Evolutionary conservation across 2,329 filamentous ascomycete genomes (phyloP).

Genomic region (Colletotrichum siamense): DNA sequence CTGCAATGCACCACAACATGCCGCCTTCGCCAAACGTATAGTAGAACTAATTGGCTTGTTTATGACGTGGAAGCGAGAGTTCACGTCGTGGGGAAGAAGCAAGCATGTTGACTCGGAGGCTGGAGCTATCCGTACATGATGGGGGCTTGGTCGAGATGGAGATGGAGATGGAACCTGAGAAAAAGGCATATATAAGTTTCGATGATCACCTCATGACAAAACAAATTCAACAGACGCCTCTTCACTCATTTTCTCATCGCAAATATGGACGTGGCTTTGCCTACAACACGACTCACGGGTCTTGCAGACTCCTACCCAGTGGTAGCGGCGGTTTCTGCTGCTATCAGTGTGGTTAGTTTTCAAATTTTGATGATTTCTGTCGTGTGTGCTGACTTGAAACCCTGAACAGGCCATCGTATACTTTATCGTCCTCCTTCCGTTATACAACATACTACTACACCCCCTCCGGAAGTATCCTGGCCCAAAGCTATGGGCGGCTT

Average conservation of each 20-base stretch:
- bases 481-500: conserved; percentile 24
- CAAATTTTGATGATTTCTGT: background rate
- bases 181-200: background rate
- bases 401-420: background rate
- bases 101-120: background rate
- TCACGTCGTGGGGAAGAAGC: background rate
- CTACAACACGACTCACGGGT: background rate
- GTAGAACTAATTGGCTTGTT: background rate
- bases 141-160: background rate
- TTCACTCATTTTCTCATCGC: background rate
- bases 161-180: background rate
- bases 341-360: background rate
- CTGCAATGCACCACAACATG: background rate
- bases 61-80: background rate
- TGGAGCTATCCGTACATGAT: background rate
- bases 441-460: conserved; percentile 32
- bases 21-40: background rate
- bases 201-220: background rate
- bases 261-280: background rate
- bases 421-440: background rate
- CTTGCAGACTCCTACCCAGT: background rate
- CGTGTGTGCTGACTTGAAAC: background rate
- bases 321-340: background rate
- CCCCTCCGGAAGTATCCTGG: conserved; percentile 33
- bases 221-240: background rate